A percentile compares a stretch with the other conserved stretches of the same genome.
Conservation (phyloP, 306 rosid genomes). For the Rubus idaeus region DNA sequence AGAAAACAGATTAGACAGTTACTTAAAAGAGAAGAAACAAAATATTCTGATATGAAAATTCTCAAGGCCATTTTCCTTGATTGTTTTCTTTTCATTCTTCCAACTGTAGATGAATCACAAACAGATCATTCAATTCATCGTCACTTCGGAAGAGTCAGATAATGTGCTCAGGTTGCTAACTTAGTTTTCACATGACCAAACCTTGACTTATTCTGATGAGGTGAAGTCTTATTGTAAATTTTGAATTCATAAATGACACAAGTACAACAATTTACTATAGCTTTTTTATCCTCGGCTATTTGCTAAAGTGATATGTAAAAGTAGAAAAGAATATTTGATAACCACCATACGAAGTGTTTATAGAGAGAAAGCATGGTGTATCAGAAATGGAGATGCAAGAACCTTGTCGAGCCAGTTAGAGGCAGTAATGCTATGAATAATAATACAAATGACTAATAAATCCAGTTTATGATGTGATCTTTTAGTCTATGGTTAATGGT, state of each 20-base stretch:
- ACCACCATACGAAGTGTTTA: too few species aligned
- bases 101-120: background rate
- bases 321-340: too few species aligned
- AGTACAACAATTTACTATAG: background rate
- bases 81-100: background rate
- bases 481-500: background rate
- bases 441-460: background rate
- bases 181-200: background rate
- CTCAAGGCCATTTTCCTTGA: background rate
- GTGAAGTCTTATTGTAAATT: background rate
- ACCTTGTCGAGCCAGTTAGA: background rate
- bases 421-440: background rate
- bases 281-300: background rate
- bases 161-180: background rate
- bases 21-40: background rate
- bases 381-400: too few species aligned
- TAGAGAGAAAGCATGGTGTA: too few species aligned
- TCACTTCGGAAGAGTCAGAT: background rate
- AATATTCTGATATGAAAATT: background rate
- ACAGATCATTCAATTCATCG: background rate
- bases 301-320: background rate
- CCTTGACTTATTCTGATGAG: too few species aligned
- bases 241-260: background rate
- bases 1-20: slow-evolving; percentile 13
- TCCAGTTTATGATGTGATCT: too few species aligned